Evolutionary conservation across 768 basidiomycete species (phyloP).

Genomic region (Collybia mongolica): DNA sequence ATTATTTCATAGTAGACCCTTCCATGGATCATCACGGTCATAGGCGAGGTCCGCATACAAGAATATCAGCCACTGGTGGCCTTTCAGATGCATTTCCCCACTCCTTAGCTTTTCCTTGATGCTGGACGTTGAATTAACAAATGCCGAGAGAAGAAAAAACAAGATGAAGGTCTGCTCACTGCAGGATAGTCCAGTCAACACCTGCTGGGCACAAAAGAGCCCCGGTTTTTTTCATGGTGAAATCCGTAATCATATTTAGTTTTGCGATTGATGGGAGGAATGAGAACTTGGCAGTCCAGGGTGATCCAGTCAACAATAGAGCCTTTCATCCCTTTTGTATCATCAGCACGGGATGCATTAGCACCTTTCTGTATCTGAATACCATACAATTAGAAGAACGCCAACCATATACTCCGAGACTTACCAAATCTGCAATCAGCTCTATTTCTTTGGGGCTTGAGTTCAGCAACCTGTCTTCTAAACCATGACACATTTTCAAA

Average conservation of each 20-base stretch:
- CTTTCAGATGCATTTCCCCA: constrained; percentile 14
- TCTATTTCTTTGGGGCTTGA: background rate
- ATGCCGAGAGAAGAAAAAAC: background rate
- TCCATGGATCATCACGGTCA: constrained; percentile 23
- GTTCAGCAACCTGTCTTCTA: background rate
- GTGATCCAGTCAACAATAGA: background rate
- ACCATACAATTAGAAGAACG: background rate
- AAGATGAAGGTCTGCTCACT: background rate
- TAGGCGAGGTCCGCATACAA: constrained; percentile 17
- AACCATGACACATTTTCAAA: background rate
- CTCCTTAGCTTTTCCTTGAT: constrained; percentile 8
- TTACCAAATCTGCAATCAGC: background rate
- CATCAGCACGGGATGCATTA: background rate
- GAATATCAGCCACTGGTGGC: constrained; percentile 24
- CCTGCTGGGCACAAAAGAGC: background rate
- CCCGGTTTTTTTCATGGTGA: constrained; percentile 1
- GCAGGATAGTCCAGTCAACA: background rate
- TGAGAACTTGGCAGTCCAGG: background rate
- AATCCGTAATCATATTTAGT: background rate
- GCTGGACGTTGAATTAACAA: background rate
- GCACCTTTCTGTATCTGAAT: constrained; percentile 2
- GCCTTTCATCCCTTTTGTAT: constrained; percentile 3
- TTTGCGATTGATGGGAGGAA: background rate
- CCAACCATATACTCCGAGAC: background rate
- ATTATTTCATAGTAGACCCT: constrained; percentile 18